phyloP scores from a whole-genome alignment of 352 stramenopile genomes.

The Phytophthora melonis region DNA sequence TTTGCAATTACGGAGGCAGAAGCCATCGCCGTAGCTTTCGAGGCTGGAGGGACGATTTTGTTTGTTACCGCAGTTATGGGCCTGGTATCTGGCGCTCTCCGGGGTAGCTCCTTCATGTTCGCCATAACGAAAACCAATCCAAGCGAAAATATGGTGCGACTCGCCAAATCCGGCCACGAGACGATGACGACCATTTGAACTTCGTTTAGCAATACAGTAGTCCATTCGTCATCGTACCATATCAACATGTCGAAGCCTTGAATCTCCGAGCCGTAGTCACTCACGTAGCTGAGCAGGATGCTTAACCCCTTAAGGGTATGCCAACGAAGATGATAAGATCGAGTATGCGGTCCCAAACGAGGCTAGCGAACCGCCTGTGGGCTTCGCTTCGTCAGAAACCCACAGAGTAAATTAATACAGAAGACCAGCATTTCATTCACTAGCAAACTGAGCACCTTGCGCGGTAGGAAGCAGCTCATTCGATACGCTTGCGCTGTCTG shows the following conservation, averaged over 20 bases:
- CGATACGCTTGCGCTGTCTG: background rate
- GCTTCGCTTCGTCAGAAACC: background rate
- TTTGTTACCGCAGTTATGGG: background rate
- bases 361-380: background rate
- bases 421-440: conserved; percentile 17
- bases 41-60: background rate
- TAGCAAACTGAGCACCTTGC: conserved; percentile 4
- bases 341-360: conserved; percentile 19
- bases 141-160: conserved; percentile 5
- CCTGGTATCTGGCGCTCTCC: background rate
- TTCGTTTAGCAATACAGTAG: conserved; percentile 7
- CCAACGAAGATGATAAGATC: conserved; percentile 25
- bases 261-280: background rate
- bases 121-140: background rate
- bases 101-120: background rate
- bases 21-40: background rate
- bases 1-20: background rate
- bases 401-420: conserved; percentile 2
- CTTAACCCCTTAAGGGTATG: conserved; percentile 14
- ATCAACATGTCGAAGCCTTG: background rate
- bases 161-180: conserved; percentile 22
- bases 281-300: conserved; percentile 11
- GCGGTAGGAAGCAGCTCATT: background rate
- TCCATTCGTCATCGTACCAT: background rate
- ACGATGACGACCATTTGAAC: conserved; percentile 20